Evolutionary conservation across 257 asterid species (phyloP).

Genomic region (Lantana camara): DNA sequence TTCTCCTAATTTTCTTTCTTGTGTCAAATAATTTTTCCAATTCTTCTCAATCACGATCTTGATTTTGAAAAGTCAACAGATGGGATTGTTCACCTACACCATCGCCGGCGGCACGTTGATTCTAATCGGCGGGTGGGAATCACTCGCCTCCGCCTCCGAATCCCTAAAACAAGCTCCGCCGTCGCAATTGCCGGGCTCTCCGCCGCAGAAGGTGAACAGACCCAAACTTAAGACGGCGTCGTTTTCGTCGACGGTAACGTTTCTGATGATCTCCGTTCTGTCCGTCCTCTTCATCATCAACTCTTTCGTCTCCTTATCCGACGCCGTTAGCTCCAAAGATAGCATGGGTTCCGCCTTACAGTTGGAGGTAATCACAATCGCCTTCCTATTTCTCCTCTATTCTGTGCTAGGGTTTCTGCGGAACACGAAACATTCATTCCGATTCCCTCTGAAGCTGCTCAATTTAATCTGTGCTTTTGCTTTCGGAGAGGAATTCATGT

Average conservation of each 20-base stretch:
- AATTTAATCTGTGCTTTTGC: slow-evolving; percentile 66
- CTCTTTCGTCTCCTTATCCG: slow-evolving; percentile 65
- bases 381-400: slow-evolving; percentile 58
- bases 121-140: slow-evolving; percentile 78
- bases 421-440: slow-evolving; percentile 33
- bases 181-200: slow-evolving; percentile 28
- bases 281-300: slow-evolving; percentile 56
- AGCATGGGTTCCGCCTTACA: slow-evolving; percentile 68
- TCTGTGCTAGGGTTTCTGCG: slow-evolving; percentile 64
- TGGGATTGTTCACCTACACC: slow-evolving; percentile 80
- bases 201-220: slow-evolving; percentile 21
- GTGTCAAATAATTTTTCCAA: background rate
- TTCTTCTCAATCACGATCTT: background rate
- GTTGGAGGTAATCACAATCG: slow-evolving; percentile 63
- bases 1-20: background rate
- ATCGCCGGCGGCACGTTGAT: slow-evolving; percentile 73
- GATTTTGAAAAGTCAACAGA: slow-evolving; percentile 21
- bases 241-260: slow-evolving; percentile 56
- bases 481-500: slow-evolving; percentile 73
- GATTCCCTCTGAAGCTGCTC: slow-evolving; percentile 50
- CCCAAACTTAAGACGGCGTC: slow-evolving; percentile 23
- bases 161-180: slow-evolving; percentile 30
- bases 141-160: slow-evolving; percentile 44
- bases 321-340: slow-evolving; percentile 64
- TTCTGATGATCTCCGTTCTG: slow-evolving; percentile 51